These are phyloP conservation scores for Magnusiomyces suaveolens DNA, from an alignment of 1,139 yeast genomes.

Conservation along the genomic window DNA sequence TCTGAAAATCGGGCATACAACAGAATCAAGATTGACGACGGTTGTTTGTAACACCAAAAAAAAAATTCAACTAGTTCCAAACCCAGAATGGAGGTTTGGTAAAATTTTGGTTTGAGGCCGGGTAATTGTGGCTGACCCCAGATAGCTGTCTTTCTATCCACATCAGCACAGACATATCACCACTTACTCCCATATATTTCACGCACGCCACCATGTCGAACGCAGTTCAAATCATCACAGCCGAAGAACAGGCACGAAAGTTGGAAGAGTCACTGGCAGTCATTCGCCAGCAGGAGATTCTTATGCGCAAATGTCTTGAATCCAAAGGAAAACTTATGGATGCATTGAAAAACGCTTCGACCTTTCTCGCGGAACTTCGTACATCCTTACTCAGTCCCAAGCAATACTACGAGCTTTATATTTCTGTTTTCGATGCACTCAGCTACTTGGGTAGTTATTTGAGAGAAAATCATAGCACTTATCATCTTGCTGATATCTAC, in stretches of 20 bases:
- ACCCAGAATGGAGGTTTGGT: neutral
- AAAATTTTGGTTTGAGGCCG: neutral
- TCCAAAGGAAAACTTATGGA: conserved; percentile 65
- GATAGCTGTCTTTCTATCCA: neutral
- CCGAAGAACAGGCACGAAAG: conserved; percentile 14
- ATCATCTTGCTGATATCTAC: conserved; percentile 81
- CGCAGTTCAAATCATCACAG: conserved; percentile 13
- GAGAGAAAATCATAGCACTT: conserved; percentile 55
- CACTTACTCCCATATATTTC: neutral
- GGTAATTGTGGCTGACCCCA: neutral
- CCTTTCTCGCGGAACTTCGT: conserved; percentile 72
- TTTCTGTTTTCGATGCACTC: conserved; percentile 74
- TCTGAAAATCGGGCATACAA: neutral
- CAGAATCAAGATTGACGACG: neutral
- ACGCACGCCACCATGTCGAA: conserved; percentile 11
- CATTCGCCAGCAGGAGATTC: conserved; percentile 60
- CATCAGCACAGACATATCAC: neutral
- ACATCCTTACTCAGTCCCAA: conserved; percentile 73
- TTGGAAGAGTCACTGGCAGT: conserved; percentile 46
- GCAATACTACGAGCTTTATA: conserved; percentile 87
- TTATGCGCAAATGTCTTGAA: conserved; percentile 71
- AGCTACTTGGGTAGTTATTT: conserved; percentile 58
- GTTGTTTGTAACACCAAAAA: neutral
- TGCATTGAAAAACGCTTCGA: conserved; percentile 80
- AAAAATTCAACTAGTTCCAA: neutral